These are phyloP conservation scores for Circinella minor DNA, from an alignment of 371 early-diverging fungal species.

Conservation along the genomic window DNA sequence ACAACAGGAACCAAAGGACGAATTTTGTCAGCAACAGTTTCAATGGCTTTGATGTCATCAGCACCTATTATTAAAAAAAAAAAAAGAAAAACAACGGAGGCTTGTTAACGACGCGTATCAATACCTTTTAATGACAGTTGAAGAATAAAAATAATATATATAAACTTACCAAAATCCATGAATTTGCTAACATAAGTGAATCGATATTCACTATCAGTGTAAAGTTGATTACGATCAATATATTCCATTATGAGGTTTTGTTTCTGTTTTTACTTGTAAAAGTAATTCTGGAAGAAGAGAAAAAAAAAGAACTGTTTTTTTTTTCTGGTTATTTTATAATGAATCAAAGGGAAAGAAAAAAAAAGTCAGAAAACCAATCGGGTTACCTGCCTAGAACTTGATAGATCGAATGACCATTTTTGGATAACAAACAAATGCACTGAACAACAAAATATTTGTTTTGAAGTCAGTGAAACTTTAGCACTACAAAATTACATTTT, in stretches of 20 bases:
- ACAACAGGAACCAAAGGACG: slow-evolving; percentile 78
- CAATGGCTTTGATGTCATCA: slow-evolving; percentile 60
- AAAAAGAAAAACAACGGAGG: neutral
- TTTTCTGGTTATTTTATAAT: too few species aligned
- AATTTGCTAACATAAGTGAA: slow-evolving; percentile 74
- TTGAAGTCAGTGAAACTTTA: neutral
- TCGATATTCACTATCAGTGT: slow-evolving; percentile 74
- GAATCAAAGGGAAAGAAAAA: neutral
- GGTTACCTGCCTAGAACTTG: neutral
- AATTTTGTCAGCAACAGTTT: slow-evolving; percentile 65
- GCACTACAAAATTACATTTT: neutral
- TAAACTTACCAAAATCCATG: slow-evolving; percentile 62
- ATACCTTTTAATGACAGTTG: too few species aligned
- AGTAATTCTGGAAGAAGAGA: neutral
- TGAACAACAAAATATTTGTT: neutral
- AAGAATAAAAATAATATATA: too few species aligned
- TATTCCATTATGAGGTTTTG: slow-evolving; percentile 52
- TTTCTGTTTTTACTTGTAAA: neutral
- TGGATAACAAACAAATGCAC: slow-evolving; percentile 10
- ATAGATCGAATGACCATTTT: slow-evolving; percentile 3
- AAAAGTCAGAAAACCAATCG: slow-evolving; percentile 4
- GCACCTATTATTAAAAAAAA: slow-evolving; percentile 22
- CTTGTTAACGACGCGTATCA: too few species aligned
- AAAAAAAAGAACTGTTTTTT: neutral
- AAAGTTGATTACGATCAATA: slow-evolving; percentile 67